Base-by-base conservation (phyloP, 2,329 filamentous ascomycete species). In the Claviceps citrina region DNA sequence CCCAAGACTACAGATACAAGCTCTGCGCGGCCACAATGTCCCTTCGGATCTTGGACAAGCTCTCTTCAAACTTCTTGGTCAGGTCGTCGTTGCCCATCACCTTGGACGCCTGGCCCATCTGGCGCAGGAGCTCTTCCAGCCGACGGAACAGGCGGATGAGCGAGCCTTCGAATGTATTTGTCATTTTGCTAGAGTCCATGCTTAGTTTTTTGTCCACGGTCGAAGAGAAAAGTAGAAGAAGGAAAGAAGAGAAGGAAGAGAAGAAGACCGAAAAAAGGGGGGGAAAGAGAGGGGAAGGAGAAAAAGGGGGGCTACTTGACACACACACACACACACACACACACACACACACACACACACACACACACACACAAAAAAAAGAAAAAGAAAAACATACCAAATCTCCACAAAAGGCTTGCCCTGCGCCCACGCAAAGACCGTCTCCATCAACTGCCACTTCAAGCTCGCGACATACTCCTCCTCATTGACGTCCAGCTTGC, bases 61-160 rank as follows among this genome's bases (percentile, higher is more conserved):
- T 81, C 49, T 78, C 73, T 54, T 94, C 87, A 56, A 98, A 98
- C 64, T 94, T 95, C 56, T 79, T 73, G 54, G 87, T 82, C 42
- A 98, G 67, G 53, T 96, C 91, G 44, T 93, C 85, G 57, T 83
- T 95, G 53, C 91, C 91, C 91, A 98, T 98, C 46, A 95, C 89
- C 65, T 95, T 96, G 48, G 84, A 76, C 19, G 89, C 91, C 63
- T 96, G 84, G 13, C 82, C 89, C 73, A 96, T 93, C 61, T 98
- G 91, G 49, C 91, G 76, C 27, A 98, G 68, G 43, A 95, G 70
- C 63, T 98, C 91, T 62, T 98, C 91, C 25, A 98, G 70, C 16
- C 91, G 83, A 40, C 91, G 82, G 76, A 98, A 98, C 30, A 95
- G 77, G 36, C 91, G 85, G 51, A 98, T 96, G 45, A 98, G 67